Evolutionary conservation across 129 eudicot genomes (phyloP).

Genomic region (Artemisia annua): DNA sequence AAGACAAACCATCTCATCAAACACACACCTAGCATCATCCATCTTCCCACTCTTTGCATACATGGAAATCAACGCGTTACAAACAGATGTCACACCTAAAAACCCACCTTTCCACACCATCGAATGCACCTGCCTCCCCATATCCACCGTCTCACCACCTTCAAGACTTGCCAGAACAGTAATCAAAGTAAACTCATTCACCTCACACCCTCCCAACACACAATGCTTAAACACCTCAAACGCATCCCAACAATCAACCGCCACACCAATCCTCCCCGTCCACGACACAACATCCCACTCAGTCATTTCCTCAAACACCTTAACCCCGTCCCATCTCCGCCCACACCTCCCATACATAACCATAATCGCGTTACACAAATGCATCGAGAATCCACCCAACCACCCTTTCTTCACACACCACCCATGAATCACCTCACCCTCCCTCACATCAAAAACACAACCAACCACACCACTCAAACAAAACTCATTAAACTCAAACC

Average conservation of each 20-base stretch:
- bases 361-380: constrained; percentile 49
- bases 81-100: constrained; percentile 34
- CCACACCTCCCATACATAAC: constrained; percentile 50
- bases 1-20: constrained; percentile 39
- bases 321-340: constrained; percentile 29
- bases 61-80: constrained; percentile 47
- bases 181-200: constrained; percentile 43
- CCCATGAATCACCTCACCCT: constrained; percentile 51
- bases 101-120: constrained; percentile 38
- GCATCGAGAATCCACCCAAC: constrained; percentile 40
- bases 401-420: constrained; percentile 37
- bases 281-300: constrained; percentile 50
- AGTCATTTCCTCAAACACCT: constrained; percentile 55
- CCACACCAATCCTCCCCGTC: constrained; percentile 43
- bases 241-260: constrained; percentile 47
- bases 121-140: constrained; percentile 42
- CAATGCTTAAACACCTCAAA: constrained; percentile 30
- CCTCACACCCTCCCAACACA: constrained; percentile 28
- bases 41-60: constrained; percentile 33
- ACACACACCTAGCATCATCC: constrained; percentile 35
- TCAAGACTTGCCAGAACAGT: constrained; percentile 38
- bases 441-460: constrained; percentile 35
- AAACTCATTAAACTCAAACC: constrained; percentile 47
- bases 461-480: constrained; percentile 40
- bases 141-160: constrained; percentile 21